Conservation (phyloP, 2,329 filamentous ascomycete genomes). For the Trichoderma simmonsii region DNA sequence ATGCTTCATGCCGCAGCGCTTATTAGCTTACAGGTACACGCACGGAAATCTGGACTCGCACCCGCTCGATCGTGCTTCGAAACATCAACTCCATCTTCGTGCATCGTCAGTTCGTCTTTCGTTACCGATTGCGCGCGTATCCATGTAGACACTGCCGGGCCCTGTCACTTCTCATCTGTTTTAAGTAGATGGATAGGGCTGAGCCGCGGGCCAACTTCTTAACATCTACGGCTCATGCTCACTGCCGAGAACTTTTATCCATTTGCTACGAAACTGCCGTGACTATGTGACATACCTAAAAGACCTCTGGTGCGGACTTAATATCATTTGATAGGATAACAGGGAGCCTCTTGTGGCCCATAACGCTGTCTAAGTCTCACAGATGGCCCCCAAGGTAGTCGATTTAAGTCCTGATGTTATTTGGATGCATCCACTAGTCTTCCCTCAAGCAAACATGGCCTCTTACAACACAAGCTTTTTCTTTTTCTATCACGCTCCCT, state of each 20-base stretch:
- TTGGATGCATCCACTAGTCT: too few species aligned
- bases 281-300: background rate
- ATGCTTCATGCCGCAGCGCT: background rate
- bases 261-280: background rate
- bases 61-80: conserved; percentile 1
- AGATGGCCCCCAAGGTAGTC: background rate
- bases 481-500: background rate
- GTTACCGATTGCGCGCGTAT: background rate
- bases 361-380: background rate
- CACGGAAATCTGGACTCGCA: conserved; percentile 3
- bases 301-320: background rate
- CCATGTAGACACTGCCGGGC: background rate
- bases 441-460: background rate
- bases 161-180: conserved; percentile 6
- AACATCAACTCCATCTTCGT: conserved; percentile 7
- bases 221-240: background rate
- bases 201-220: background rate
- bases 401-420: background rate
- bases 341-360: background rate
- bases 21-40: background rate
- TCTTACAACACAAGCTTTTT: background rate
- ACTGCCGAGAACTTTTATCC: background rate
- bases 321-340: background rate
- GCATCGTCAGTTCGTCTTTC: conserved; percentile 6
- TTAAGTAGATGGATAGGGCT: conserved; percentile 12